Evolutionary conservation across 1,284 basidiomycete genomes (phyloP).

Genomic region (Phenoliferia sp.): DNA sequence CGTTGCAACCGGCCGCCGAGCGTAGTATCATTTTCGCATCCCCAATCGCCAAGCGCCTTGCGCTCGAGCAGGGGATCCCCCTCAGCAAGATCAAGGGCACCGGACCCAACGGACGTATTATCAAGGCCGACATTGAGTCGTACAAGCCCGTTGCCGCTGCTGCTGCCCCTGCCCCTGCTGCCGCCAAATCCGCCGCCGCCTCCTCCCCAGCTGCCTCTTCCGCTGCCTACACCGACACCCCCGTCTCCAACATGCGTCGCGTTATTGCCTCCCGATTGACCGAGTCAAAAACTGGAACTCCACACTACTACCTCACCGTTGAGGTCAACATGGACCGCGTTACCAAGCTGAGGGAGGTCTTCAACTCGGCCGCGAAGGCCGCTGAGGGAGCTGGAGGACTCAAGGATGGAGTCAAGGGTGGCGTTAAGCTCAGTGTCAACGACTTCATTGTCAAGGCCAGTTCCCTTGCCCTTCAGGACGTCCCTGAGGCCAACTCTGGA

Average conservation of each 20-base stretch:
- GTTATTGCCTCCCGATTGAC: conserved; percentile 84
- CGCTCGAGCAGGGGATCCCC: conserved; percentile 89
- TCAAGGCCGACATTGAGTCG: conserved; percentile 89
- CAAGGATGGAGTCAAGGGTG: conserved; percentile 65
- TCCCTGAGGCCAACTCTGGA: conserved; percentile 95
- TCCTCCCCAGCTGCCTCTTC: conserved; percentile 47
- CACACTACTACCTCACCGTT: conserved; percentile 96
- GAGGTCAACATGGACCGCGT: conserved; percentile 98
- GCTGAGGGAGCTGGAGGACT: conserved; percentile 51
- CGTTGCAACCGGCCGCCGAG: conserved; percentile 34
- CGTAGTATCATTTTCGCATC: conserved; percentile 74
- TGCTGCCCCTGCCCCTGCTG: conserved; percentile 43
- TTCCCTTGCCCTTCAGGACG: conserved; percentile 82
- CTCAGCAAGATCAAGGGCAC: conserved; percentile 86
- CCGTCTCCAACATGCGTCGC: conserved; percentile 92
- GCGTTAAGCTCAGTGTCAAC: conserved; percentile 84
- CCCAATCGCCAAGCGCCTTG: conserved; percentile 94
- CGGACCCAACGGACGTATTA: conserved; percentile 88
- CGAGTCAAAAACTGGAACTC: conserved; percentile 87
- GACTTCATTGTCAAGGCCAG: conserved; percentile 98
- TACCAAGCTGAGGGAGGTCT: conserved; percentile 86
- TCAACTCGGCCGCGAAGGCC: conserved; percentile 76
- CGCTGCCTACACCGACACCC: conserved; percentile 78
- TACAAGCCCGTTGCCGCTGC: conserved; percentile 49
- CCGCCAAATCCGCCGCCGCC: conserved; percentile 46